phyloP scores from a whole-genome alignment of 140 eudicot species.

The Bidens hawaiensis region DNA sequence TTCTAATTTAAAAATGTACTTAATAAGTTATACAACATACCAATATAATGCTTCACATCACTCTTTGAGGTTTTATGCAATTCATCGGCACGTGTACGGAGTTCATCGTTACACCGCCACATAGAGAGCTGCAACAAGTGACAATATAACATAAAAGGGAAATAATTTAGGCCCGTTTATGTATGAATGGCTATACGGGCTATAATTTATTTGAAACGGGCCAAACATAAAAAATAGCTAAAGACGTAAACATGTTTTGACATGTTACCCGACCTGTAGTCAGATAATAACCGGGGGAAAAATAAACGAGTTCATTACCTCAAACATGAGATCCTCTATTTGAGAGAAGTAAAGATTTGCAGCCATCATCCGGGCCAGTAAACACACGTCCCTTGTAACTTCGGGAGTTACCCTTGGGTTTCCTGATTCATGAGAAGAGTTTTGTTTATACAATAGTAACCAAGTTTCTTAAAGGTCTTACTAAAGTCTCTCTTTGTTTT shows the following conservation, averaged over 20 bases:
- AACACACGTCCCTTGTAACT: conserved; percentile 88
- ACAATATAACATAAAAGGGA: neutral
- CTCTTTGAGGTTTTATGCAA: conserved; percentile 58
- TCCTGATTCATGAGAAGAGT: conserved; percentile 34
- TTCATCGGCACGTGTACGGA: conserved; percentile 60
- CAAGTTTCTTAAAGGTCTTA: too few species aligned
- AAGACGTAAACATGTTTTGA: neutral
- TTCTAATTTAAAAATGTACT: neutral
- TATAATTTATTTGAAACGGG: too few species aligned
- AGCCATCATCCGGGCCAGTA: conserved; percentile 95
- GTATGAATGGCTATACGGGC: neutral
- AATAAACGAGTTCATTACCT: conserved; percentile 39
- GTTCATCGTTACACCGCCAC: conserved; percentile 97
- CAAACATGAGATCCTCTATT: conserved; percentile 94
- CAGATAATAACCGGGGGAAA: neutral
- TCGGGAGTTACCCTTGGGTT: conserved; percentile 94
- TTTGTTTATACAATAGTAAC: too few species aligned
- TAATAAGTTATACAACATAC: too few species aligned
- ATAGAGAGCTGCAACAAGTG: conserved; percentile 59
- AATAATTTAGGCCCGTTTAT: neutral
- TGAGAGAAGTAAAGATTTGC: conserved; percentile 89
- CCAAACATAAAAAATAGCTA: too few species aligned
- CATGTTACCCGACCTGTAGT: neutral
- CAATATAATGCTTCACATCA: conserved; percentile 81
- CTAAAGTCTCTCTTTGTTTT: too few species aligned